These are phyloP conservation scores for Trypanosoma mega DNA, from an alignment of 208 protist genomes.

Conservation along the genomic window DNA sequence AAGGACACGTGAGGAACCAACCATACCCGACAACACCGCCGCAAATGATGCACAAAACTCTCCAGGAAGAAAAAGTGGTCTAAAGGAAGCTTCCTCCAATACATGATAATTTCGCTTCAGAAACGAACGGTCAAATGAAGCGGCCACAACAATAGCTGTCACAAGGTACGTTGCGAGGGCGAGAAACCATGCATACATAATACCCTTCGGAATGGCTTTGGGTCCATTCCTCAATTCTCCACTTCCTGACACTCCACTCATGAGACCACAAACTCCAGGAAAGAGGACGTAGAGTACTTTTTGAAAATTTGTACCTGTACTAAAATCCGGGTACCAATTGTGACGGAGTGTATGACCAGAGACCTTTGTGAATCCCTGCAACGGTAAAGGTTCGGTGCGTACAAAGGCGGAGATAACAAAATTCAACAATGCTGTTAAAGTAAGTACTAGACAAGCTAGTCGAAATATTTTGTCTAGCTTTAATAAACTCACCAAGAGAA, in stretches of 20 bases:
- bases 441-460: slow-evolving; percentile 27
- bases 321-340: slow-evolving; percentile 32
- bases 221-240: slow-evolving; percentile 57
- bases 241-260: slow-evolving; percentile 68
- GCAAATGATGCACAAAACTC: slow-evolving; percentile 24
- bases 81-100: slow-evolving; percentile 14
- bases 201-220: slow-evolving; percentile 58
- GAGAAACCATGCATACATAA: slow-evolving; percentile 38
- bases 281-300: slow-evolving; percentile 62
- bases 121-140: slow-evolving; percentile 17
- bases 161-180: slow-evolving; percentile 40
- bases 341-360: slow-evolving; percentile 14
- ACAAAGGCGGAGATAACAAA: slow-evolving; percentile 23
- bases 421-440: slow-evolving; percentile 17
- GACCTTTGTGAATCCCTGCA: slow-evolving; percentile 19
- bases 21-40: slow-evolving; percentile 29
- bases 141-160: slow-evolving; percentile 32
- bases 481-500: slow-evolving; percentile 26
- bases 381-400: not conserved
- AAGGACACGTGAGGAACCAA: slow-evolving; percentile 51
- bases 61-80: slow-evolving; percentile 27
- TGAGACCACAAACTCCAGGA: slow-evolving; percentile 70
- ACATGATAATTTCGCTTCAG: slow-evolving; percentile 30
- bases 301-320: slow-evolving; percentile 31
- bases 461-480: slow-evolving; percentile 27